A percentile compares a stretch with the other conserved stretches of the same genome.
phyloP scores from a whole-genome alignment of 805 yeast genomes.

The Tetrapisispora phaffii region DNA sequence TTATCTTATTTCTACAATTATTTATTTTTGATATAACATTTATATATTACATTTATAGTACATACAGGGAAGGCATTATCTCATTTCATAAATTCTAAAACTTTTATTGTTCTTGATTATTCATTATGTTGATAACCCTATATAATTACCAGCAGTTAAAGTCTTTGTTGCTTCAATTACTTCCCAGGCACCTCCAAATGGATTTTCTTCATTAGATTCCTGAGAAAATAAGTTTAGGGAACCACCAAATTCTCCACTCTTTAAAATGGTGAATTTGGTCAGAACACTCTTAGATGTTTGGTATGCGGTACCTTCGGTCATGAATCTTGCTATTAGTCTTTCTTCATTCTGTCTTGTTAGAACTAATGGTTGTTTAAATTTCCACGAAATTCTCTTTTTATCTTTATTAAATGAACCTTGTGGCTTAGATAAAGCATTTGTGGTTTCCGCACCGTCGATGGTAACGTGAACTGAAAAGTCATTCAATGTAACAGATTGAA shows the following conservation, averaged over 20 bases:
- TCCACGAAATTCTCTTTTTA: conserved; percentile 80
- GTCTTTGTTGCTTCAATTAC: conserved; percentile 28
- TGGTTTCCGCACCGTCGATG: conserved; percentile 53
- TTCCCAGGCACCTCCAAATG: conserved; percentile 33
- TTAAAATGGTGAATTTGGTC: conserved; percentile 44
- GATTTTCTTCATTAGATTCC: conserved; percentile 31
- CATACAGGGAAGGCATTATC: not conserved
- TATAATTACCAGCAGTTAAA: conserved; percentile 32
- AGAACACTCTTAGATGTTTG: conserved; percentile 71
- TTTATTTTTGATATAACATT: too few species aligned
- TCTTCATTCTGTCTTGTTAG: conserved; percentile 40
- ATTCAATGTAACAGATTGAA: conserved; percentile 28
- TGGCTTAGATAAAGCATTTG: conserved; percentile 81
- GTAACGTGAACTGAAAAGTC: conserved; percentile 39
- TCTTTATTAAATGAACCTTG: conserved; percentile 86
- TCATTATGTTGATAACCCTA: conserved; percentile 17
- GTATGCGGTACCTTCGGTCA: conserved; percentile 58
- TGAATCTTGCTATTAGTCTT: conserved; percentile 75
- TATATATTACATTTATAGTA: not conserved
- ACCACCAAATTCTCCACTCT: conserved; percentile 32
- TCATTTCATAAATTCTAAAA: not conserved
- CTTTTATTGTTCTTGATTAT: too few species aligned
- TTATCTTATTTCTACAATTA: too few species aligned
- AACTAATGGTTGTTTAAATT: conserved; percentile 39
- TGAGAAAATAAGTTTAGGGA: conserved; percentile 33